phyloP scores from a whole-genome alignment of 2,329 filamentous ascomycete genomes.

The Nothophaeocryptopus gaeumannii region DNA sequence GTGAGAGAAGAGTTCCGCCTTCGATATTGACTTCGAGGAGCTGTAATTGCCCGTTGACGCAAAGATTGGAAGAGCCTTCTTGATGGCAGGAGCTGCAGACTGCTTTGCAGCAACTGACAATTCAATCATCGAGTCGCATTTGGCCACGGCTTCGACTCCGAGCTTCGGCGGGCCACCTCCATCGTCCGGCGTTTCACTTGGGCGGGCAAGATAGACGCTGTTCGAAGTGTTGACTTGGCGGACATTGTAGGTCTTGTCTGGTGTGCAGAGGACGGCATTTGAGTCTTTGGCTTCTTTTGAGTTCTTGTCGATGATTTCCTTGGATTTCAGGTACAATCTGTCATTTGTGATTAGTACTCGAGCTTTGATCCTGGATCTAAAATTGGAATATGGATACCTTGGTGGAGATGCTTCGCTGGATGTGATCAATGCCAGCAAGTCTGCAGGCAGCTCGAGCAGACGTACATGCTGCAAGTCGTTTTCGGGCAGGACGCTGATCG shows the following conservation, averaged over 20 bases:
- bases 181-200: constrained; percentile 27
- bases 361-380: not conserved
- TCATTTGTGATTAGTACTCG: not conserved
- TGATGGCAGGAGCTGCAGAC: constrained; percentile 38
- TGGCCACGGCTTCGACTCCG: constrained; percentile 43
- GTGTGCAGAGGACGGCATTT: constrained; percentile 59
- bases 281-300: constrained; percentile 26
- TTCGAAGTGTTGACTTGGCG: constrained; percentile 66
- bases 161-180: constrained; percentile 18
- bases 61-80: constrained; percentile 40
- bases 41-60: constrained; percentile 29
- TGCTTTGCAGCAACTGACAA: constrained; percentile 32
- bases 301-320: constrained; percentile 26
- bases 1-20: constrained; percentile 45
- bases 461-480: constrained; percentile 53
- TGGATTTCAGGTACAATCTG: constrained; percentile 43
- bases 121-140: constrained; percentile 46
- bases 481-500: constrained; percentile 42
- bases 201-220: constrained; percentile 55
- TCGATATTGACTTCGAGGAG: constrained; percentile 29
- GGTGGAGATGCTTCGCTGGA: constrained; percentile 19
- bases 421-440: constrained; percentile 54
- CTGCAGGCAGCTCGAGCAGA: constrained; percentile 59
- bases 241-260: constrained; percentile 56
- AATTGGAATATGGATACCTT: constrained; percentile 32